These are phyloP conservation scores for Trifolium dubium DNA, from an alignment of 306 rosid genomes.

Conservation along the genomic window DNA sequence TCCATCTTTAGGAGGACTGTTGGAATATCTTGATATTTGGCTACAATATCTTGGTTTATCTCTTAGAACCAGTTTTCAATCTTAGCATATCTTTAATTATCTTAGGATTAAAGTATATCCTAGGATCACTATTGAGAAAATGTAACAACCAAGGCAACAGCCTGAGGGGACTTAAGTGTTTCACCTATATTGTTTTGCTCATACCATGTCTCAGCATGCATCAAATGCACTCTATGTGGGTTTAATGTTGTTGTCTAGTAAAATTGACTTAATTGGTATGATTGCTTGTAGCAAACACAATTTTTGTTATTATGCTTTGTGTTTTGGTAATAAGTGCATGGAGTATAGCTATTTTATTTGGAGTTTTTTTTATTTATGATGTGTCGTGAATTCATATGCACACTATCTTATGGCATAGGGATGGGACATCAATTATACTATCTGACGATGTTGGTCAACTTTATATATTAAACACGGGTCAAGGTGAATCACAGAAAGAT, in stretches of 20 bases:
- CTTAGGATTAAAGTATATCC: no score
- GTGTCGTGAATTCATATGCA: slow-evolving; percentile 24
- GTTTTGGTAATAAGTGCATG: neutral
- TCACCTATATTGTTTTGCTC: neutral
- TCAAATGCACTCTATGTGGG: neutral
- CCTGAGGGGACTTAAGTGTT: slow-evolving; percentile 3
- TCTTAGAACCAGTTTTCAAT: no score
- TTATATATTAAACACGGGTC: slow-evolving; percentile 86
- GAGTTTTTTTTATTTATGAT: neutral
- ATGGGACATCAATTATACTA: slow-evolving; percentile 95
- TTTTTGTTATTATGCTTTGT: slow-evolving; percentile 3
- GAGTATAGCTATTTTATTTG: slow-evolving; percentile 6
- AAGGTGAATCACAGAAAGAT: slow-evolving; percentile 94
- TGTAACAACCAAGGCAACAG: neutral
- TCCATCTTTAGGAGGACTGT: no score
- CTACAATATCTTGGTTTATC: no score
- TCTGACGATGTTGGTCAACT: slow-evolving; percentile 99
- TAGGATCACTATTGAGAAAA: neutral
- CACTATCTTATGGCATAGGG: slow-evolving; percentile 56
- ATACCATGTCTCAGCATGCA: neutral
- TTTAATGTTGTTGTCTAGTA: neutral
- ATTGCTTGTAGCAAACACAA: neutral
- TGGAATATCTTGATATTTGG: no score
- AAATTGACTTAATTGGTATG: neutral
- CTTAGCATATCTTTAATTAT: no score